These are phyloP conservation scores for Kuraishia cidri DNA, from an alignment of 805 yeast genomes.

Conservation along the genomic window DNA sequence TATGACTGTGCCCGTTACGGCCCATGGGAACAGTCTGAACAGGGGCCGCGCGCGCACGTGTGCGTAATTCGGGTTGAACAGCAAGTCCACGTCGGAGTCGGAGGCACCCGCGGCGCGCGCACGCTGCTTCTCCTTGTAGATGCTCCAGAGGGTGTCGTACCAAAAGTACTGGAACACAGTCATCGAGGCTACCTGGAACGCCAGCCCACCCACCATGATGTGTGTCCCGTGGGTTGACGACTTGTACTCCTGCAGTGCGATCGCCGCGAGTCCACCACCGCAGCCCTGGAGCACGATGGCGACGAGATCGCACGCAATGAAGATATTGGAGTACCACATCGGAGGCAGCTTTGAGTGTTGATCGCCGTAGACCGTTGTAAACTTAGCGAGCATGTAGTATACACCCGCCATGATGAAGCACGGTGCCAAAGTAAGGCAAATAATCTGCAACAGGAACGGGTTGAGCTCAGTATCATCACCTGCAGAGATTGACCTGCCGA, in stretches of 20 bases:
- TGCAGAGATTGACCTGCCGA: conserved; percentile 45
- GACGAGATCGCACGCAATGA: conserved; percentile 56
- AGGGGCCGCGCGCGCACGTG: conserved; percentile 22
- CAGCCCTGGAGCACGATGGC: conserved; percentile 61
- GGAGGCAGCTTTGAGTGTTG: conserved; percentile 45
- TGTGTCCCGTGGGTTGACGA: conserved; percentile 40
- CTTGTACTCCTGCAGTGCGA: conserved; percentile 21
- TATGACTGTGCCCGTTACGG: conserved; percentile 35
- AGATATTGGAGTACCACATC: conserved; percentile 51
- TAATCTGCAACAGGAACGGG: conserved; percentile 53
- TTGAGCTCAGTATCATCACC: conserved; percentile 20
- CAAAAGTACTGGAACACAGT: conserved; percentile 43
- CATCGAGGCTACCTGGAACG: conserved; percentile 70
- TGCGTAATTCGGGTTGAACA: conserved; percentile 24
- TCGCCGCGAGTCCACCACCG: conserved; percentile 71
- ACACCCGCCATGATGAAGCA: conserved; percentile 81
- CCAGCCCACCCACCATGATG: conserved; percentile 72
- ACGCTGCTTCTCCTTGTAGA: conserved; percentile 16
- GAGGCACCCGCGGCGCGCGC: conserved; percentile 17
- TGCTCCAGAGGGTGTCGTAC: conserved; percentile 32
- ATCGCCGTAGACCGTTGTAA: conserved; percentile 53
- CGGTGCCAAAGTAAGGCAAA: conserved; percentile 69
- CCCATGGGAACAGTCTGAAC: conserved; percentile 35
- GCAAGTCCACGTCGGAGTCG: conserved; percentile 10
- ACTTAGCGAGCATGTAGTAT: conserved; percentile 61